Base-by-base conservation (phyloP, 345 rosid genomes). In the Schrenkiella parvula region DNA sequence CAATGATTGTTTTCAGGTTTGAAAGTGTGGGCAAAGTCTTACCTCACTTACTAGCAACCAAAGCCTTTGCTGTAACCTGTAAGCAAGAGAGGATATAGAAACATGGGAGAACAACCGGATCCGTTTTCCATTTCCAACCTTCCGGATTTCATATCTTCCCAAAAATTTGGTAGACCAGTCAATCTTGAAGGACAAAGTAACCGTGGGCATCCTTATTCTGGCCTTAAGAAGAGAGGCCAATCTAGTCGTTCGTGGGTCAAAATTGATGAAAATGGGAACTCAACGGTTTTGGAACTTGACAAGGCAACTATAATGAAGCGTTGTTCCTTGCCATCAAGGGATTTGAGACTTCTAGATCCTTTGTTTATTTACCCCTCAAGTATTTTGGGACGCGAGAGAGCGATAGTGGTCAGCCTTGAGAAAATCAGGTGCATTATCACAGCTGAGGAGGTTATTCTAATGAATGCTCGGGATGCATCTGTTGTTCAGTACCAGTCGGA, bases 391-490 rank as follows among this genome's bases (percentile, higher is more conserved):
- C 84, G 97, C 53, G 99, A 91, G 84, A 95, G 87, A 81, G 97
- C 96, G 14, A 87, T 95, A 74, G 97, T 91, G 48, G 95, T 88
- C 21, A 91, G 84, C 74, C 96, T 95, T 66, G 97, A 88, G 77
- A 95, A 91, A 79, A 88, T 95, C 70, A 85, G 99, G 64, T 91
- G 99, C 66, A 86, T 95, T 57, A 95, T 95, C 73, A 91, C 97
- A 23, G 92, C 97, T 0, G 97, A 95, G 31, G 99, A 95, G 81
- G 97, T 86, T 70, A 74, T 95, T 74, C 80, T 95, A 63, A 88
- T 91, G 99, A 95, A 91, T 78, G 91, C 95, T 44, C 72, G 93
- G 47, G 96, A 91, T 81, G 82, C 84, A 4, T 80, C 87, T 32
- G 95, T 95, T 63, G 72, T 84, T 72, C 89, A 83, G 76, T 95